phyloP scores from a whole-genome alignment of 1,284 basidiomycete species.

The Ceratobasidium papillatum region DNA sequence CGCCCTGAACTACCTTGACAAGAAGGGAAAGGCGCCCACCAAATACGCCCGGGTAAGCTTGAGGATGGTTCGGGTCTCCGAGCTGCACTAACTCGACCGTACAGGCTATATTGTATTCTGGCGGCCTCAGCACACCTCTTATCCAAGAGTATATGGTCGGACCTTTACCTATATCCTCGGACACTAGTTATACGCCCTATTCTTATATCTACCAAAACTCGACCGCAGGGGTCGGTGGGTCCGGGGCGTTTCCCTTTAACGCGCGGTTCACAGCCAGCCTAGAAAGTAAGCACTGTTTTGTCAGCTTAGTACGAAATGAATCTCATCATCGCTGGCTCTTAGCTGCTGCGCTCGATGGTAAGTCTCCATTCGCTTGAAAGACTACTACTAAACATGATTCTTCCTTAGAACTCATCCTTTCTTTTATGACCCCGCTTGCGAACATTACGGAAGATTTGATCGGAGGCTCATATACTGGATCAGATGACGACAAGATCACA shows the following conservation, averaged over 20 bases:
- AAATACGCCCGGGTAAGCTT: conserved; percentile 18
- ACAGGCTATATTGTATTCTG: conserved; percentile 64
- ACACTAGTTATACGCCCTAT: conserved; percentile 49
- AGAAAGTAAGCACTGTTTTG: conserved; percentile 2
- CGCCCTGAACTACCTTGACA: conserved; percentile 60
- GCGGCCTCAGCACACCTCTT: conserved; percentile 55
- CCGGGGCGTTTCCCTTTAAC: conserved; percentile 61
- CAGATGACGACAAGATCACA: conserved; percentile 16
- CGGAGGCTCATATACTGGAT: conserved; percentile 42
- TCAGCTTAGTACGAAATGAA: conserved; percentile 47
- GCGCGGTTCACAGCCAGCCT: conserved; percentile 52
- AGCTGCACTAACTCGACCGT: conserved; percentile 54
- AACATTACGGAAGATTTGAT: conserved; percentile 53
- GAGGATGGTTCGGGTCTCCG: background rate
- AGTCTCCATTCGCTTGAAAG: conserved; percentile 50
- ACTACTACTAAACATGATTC: conserved; percentile 49
- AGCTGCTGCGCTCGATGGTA: conserved; percentile 53
- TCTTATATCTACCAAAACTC: conserved; percentile 41
- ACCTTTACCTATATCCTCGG: conserved; percentile 59
- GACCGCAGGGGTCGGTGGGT: conserved; percentile 56
- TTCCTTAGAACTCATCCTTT: conserved; percentile 48
- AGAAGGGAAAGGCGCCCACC: conserved; percentile 46
- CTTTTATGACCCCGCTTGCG: conserved; percentile 40
- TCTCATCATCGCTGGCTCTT: conserved; percentile 48
- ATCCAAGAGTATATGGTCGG: conserved; percentile 66